Percentiles rank a stretch among this genome's conserved stretches.
These are phyloP conservation scores for Cnidoscolus chayamansa DNA, from an alignment of 441 rosid species.

Conservation along the genomic window DNA sequence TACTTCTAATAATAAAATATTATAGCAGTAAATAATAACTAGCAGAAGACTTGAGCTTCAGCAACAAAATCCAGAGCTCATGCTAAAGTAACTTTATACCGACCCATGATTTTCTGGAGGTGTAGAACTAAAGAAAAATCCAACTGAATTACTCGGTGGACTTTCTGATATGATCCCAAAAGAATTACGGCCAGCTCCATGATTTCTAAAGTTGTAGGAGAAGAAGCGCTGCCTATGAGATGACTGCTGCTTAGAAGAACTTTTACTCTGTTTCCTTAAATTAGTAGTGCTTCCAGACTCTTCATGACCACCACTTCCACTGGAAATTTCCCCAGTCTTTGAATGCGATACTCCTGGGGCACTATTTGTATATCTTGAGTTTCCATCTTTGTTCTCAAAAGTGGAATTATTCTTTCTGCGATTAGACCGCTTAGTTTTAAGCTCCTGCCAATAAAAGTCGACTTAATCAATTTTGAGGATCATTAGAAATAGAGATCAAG, in stretches of 20 bases:
- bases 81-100: constrained; percentile 33
- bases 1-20: not conserved
- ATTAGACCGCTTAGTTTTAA: constrained; percentile 52
- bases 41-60: constrained; percentile 7
- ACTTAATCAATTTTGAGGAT: constrained; percentile 20
- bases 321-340: constrained; percentile 46
- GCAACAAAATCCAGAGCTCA: constrained; percentile 1
- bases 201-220: constrained; percentile 75
- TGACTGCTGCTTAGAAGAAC: constrained; percentile 55
- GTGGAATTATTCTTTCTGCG: constrained; percentile 48
- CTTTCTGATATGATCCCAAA: constrained; percentile 71
- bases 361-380: constrained; percentile 33
- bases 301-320: constrained; percentile 47
- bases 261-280: constrained; percentile 63
- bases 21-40: not conserved
- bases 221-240: constrained; percentile 74
- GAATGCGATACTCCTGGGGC: constrained; percentile 41
- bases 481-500: not conserved
- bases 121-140: constrained; percentile 91
- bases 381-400: constrained; percentile 58
- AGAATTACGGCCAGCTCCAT: constrained; percentile 50
- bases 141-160: constrained; percentile 92
- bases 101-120: constrained; percentile 91
- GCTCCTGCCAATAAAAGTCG: constrained; percentile 52
- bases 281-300: constrained; percentile 47